Evolutionary conservation across 163 green algal species (phyloP).

Genomic region (Coccomyxa subellipsoidea): DNA sequence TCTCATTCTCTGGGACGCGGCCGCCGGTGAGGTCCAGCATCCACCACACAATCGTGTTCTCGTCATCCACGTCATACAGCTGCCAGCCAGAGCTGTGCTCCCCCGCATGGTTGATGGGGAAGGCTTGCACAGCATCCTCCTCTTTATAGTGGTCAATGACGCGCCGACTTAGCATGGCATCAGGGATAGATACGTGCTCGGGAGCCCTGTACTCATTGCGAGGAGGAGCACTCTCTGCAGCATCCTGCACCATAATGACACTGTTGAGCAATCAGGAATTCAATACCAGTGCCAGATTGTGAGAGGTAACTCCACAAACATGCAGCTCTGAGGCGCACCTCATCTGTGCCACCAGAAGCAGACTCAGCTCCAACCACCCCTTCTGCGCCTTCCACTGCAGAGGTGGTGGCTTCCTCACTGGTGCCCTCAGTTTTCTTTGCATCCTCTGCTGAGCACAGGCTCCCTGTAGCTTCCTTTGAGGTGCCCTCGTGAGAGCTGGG

Average conservation of each 20-base stretch:
- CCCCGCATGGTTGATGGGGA: not conserved
- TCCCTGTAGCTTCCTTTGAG: not conserved
- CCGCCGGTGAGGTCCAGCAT: slow-evolving; percentile 49
- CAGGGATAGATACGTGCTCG: not conserved
- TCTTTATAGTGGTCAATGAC: not conserved
- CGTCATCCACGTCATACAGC: slow-evolving; percentile 39
- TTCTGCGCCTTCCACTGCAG: not conserved
- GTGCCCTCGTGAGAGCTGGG: not conserved
- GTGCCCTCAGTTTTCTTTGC: not conserved
- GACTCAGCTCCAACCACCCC: not conserved
- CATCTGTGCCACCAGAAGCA: not conserved
- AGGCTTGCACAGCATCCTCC: not conserved
- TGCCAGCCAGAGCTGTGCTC: slow-evolving; percentile 26
- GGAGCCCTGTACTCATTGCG: not conserved
- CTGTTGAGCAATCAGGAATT: no score
- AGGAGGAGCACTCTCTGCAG: not conserved
- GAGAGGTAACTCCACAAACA: not conserved
- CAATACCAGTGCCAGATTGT: not conserved
- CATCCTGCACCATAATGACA: not conserved
- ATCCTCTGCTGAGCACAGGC: no score
- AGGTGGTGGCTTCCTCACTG: not conserved
- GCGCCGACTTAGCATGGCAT: not conserved
- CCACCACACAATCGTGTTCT: slow-evolving; percentile 26
- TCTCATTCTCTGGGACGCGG: slow-evolving; percentile 47
- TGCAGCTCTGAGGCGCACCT: not conserved